A percentile compares a stretch with the other conserved stretches of the same genome.
phyloP scores from a whole-genome alignment of 148 eudicot species.

The Arbutus unedo region DNA sequence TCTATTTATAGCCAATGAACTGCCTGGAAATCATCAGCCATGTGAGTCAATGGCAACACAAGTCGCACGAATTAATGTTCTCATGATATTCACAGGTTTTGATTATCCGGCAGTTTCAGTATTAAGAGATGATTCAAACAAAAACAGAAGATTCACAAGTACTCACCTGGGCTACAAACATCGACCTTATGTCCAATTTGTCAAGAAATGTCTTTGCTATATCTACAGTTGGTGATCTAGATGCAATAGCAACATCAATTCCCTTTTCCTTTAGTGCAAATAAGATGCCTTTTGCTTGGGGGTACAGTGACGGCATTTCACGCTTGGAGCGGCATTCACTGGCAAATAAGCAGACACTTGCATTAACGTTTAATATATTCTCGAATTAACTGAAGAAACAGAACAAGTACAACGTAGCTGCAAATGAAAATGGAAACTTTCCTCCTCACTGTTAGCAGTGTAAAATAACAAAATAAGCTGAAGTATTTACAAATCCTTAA shows the following conservation, averaged over 20 bases:
- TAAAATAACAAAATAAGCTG: background rate
- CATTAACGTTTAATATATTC: background rate
- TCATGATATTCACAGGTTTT: background rate
- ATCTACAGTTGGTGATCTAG: constrained; percentile 95
- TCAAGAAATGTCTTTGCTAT: constrained; percentile 82
- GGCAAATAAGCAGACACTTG: constrained; percentile 16
- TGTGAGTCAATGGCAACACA: too few species aligned
- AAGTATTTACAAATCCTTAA: background rate
- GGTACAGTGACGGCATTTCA: constrained; percentile 84
- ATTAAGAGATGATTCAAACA: background rate
- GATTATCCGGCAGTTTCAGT: background rate
- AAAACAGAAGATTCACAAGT: background rate
- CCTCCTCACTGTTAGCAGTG: too few species aligned
- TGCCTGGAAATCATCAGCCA: background rate
- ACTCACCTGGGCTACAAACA: constrained; percentile 92
- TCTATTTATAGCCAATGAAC: background rate
- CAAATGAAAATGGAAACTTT: background rate
- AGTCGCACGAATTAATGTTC: background rate
- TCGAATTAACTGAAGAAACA: background rate
- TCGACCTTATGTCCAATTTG: constrained; percentile 67
- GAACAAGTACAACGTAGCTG: background rate
- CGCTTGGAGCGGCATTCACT: constrained; percentile 96
- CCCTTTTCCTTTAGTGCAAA: constrained; percentile 91
- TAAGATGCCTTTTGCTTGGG: constrained; percentile 85
- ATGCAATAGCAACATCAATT: constrained; percentile 79